Base-by-base conservation (phyloP, 768 basidiomycete genomes). In the Porphyrellus cyaneotinctus region DNA sequence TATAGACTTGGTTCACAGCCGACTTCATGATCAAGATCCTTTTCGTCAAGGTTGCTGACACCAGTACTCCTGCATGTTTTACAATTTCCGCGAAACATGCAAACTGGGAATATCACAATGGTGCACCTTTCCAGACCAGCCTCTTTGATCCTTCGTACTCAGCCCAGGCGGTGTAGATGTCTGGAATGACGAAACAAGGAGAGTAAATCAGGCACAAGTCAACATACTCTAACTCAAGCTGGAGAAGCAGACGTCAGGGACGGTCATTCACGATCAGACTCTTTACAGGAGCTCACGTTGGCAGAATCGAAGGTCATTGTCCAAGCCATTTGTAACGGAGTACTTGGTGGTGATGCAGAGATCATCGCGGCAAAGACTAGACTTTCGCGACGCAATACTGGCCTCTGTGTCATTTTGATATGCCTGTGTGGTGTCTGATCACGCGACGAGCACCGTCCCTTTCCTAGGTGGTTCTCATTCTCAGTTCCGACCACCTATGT, bases 161-260 rank as follows among this genome's bases (percentile, higher is more conserved):
- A n/a, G n/a, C n/a, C n/a, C n/a, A 32, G 14, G 12, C 32, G 10
- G 32, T 32, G 32, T 9, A 32, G 10, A 32, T 13, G 10, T 13
- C 6, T n/a, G n/a, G n/a, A n/a, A n/a, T n/a, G n/a, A n/a, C n/a
- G n/a, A n/a, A n/a, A n/a, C n/a, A n/a, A n/a, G n/a, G n/a, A n/a
- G n/a, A n/a, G n/a, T 88, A 85, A 46, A 88, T 82, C 36, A 88
- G 78, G 66, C 88, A 89, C 32, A 88, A 66, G 65, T 90, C 85
- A 17, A 88, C 76, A 57, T 84, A 84, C 1, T 73, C 62, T 6
- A 88, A 71, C 0, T 80, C 84, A n/a, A 88, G 74, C 85, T 87
- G 7, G 48, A 17, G 18, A 32, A 14, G 4, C 47, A 20, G 17
- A 23, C 11, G 6, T 51, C 4, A 45, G 28, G 8, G 35, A 28